Evolutionary conservation across 345 rosid species (phyloP), one percentile per base, ranked within the genome.

Genomic region (Hibiscus syriacus): DNA sequence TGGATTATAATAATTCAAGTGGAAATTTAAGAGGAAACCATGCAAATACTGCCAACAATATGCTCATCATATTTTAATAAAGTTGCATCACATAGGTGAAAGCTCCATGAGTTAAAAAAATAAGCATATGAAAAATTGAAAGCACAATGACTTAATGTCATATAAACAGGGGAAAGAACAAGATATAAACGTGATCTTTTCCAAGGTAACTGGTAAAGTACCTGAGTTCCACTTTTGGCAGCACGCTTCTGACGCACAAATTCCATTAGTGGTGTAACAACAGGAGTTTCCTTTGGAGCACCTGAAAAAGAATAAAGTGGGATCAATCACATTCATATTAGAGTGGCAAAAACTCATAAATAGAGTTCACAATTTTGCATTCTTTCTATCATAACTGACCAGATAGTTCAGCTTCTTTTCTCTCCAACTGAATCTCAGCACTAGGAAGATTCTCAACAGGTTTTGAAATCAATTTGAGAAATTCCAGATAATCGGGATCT

Each of bases 251-350:
- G 89, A 7, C 93, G 87, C 34, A 90, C 84, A 80, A 83, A 90
- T 74, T 90, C 91, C 96, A 90, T 90, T 30, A 90, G 77, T 29
- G 96, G 91, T 13, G 96, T 90, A 64, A 87, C 76, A 57, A 86
- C 72, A 27, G 77, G 81, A 68, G 82, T 64, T 12, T 83, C 81
- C 78, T 84, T 84, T 13, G 82, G 46, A 55, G 76, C 66, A 25
- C 86, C 90, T 89, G 68, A 2, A 43, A 20, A 70, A 25, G 17
- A 72, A 71, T 6, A 23, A 69, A 62, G 22, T 27, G 34, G 16
- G 3, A 23, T 7, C 17, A 29, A 20, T 20, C 30, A 25, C 2
- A 36, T 26, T 36, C 30, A 39, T 13, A 52, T 58, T 57, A 9
- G 14, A 17, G 54, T 17, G 1, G 32, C 20, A 5, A 56, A 38